Base-by-base conservation (phyloP, 208 protist species). In the Tritrichomonas musculus region DNA sequence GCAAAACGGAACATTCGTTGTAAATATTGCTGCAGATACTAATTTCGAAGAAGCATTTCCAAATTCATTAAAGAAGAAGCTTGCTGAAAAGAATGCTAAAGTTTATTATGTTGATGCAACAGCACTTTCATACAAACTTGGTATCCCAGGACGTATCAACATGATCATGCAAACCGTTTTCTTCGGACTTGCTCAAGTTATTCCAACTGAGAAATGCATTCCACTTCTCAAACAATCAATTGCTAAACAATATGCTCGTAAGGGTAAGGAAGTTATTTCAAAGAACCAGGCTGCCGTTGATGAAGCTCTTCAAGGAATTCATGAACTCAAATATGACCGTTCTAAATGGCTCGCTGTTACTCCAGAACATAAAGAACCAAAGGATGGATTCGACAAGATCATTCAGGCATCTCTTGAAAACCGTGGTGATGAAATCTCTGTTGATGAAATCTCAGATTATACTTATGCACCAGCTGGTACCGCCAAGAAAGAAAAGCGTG, bases 151-250 rank as follows among this genome's bases (percentile, higher is more conserved):
- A 17, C 65, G 95, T 30, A 96, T 97, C 75, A 97, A 97, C 88
- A 96, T 96, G 95, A 88, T 88, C 47, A 33, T 88, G 14, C 77
- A 88, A 36, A 47, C 77, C 2, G 33, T 25, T 8, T 88, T 39
- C 95, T 97, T 97, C 94, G 77, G 94, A 36, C 93, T 97, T 50
- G 94, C 96, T 41, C 65, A 93, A 22, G 95, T 97, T 82, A n/a
- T 96, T 65, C 95, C 95, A 33, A 5, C 27, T 27, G 69, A 77
- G 20, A 47, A 77, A 50, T 93, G 72, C 44, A 92, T 96, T 53
- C 64, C 14, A n/a, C 75, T 96, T 11, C 92, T 96, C 30, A 96
- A 96, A 53, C 60, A 96, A 41, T 88, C 93, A 27, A 95, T 97
- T 65, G 53, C 60, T 1, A 96, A 97, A 36, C 94, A 93, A 53